These are phyloP conservation scores for Globisporangium iwayamae DNA, from an alignment of 352 stramenopile species.

Conservation along the genomic window DNA sequence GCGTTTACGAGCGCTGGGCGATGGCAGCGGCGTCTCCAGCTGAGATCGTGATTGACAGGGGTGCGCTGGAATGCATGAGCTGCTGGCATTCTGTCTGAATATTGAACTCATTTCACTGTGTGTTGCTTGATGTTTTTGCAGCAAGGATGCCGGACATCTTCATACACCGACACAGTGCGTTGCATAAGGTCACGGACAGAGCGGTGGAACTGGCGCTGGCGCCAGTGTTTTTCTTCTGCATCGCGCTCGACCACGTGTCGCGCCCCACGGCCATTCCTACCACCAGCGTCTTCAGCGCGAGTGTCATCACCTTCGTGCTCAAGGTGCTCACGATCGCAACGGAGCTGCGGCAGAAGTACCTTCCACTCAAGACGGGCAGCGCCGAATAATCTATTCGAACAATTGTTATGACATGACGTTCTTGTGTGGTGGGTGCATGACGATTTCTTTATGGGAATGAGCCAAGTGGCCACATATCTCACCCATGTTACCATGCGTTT, in stretches of 20 bases:
- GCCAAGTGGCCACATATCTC: too few species aligned
- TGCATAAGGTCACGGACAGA: constrained; percentile 21
- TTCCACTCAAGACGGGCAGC: neutral
- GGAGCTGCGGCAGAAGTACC: constrained; percentile 14
- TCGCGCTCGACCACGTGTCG: constrained; percentile 25
- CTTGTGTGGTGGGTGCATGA: neutral
- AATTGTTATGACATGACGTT: neutral
- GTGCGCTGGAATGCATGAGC: neutral
- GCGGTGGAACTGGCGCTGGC: constrained; percentile 31
- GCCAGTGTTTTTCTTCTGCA: constrained; percentile 44
- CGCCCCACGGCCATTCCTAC: constrained; percentile 19
- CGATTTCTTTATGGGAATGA: neutral
- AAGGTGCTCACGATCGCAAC: constrained; percentile 24
- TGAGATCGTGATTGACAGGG: neutral
- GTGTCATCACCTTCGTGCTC: constrained; percentile 43
- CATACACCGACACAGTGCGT: neutral
- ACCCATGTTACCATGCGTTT: too few species aligned
- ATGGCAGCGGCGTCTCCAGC: neutral
- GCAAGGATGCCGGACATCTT: neutral
- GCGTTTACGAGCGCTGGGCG: neutral
- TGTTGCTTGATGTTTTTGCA: neutral
- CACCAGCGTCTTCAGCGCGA: constrained; percentile 36
- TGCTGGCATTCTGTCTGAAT: neutral
- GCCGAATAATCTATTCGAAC: neutral
- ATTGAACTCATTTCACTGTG: neutral